Evolutionary conservation across 306 rosid genomes (phyloP), one percentile per base, ranked within the genome.

Genomic region (Argentina anserina): DNA sequence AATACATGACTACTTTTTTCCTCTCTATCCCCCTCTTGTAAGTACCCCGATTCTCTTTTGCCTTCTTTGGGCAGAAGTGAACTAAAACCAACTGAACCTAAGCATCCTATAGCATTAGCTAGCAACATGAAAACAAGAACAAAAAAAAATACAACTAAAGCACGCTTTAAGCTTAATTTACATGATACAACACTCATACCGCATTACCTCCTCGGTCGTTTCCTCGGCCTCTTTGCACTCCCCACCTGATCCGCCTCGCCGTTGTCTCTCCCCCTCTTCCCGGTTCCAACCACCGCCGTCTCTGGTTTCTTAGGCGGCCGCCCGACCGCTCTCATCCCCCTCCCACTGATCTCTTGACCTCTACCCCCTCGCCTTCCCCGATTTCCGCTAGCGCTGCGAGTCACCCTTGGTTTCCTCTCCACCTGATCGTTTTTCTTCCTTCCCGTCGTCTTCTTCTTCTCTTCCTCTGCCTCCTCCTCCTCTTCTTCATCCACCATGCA

Each of bases 151-250:
- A 28, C 14, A 53, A 70, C 29, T 21, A 43, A 75, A 67, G 37
- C 59, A 73, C 52, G 47, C 76, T 28, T 20, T 20, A 71, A 28
- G 47, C 43, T 10, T 77, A 78, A 82, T 79, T 23, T 79, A 82
- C 86, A 82, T 26, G 7, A 56, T 67, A 72, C 73, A 79, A 72
- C 76, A 74, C 72, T 9, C 3, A 10, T 7, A 31, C 21, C 23
- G 36, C 28, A 60, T 80, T 76, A 85, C 75, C 85, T 80, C 81
- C 83, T 83, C 5, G 75, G 58, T 43, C 89, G 87, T 66, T 83
- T 86, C 76, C 76, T 76, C 4, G 83, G 73, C 70, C 79, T 80
- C 42, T 78, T 72, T 64, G 74, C 75, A 25, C 65, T 66, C 45
- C 78, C 76, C 43, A 58, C 76, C 46, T 73, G 67, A 58, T 41